Evolutionary conservation across 805 yeast genomes (phyloP), one percentile per base, ranked within the genome.

Genomic region (Myxozyma monticola): DNA sequence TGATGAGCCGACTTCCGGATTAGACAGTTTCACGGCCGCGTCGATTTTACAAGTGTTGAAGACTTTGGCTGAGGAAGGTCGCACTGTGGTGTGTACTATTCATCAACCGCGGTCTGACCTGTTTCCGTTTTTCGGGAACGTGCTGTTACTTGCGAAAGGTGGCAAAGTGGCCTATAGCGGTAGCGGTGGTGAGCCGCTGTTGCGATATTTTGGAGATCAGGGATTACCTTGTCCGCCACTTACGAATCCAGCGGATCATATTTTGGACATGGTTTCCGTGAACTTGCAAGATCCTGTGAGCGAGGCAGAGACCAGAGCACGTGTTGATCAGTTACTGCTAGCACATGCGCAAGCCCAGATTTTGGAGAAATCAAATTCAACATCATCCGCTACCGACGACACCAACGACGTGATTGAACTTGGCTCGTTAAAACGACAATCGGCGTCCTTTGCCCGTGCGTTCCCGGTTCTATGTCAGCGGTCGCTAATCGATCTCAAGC

Each of bases 1-100:
- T 21, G 96, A 88, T 67, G 96, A 88, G 62, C 96, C 96, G 1
- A 88, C 96, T 0, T 85, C 95, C 3, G 96, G 96, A 0, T 72
- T 88, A 22, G 96, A 88, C 62, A 79, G 90, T 10, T 79, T 85
- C 49, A 86, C 93, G 0, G 85, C 95, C 0, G 74, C 78, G 1
- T 77, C 86, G 2, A 84, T 88, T 30, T 65, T 88, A 35, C 71
- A 74, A 26, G 77, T 88, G 34, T 70, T 88, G 49, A 72, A 78
- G 43, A 71, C 73, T 2, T 66, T 88, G 31, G 79, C 88, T 1
- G 62, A 54, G 1, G 76, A 74, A 26, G 80, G 83, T 5, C 79
- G 82, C 10, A 85, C 95, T 0, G 75, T 88, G 7, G 76, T 88
- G 21, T 65, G 83, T 46, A 87, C 96, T 0, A 85, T 88, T 44